Base-by-base conservation (phyloP, 495 filamentous ascomycete genomes). In the Talaromyces trachyspermus region DNA sequence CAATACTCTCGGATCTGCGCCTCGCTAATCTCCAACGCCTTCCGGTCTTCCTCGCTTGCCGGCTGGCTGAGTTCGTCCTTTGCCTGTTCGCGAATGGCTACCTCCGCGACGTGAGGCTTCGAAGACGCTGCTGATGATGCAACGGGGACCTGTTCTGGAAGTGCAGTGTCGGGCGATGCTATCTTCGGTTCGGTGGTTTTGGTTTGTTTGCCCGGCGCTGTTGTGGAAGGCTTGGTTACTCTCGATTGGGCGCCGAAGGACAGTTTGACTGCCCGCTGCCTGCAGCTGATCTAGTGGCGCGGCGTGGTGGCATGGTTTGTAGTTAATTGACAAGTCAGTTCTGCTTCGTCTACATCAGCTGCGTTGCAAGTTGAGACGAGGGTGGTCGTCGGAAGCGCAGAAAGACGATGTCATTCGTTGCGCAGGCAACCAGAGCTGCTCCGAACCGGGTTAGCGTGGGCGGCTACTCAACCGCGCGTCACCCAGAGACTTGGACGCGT, bases 1-100 rank as follows among this genome's bases (percentile, higher is more conserved):
- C 89, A 95, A 61, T 92, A 95, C 54, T 58, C 58, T 51, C 75
- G 72, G 18, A 95, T 75, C 56, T 84, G 76, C 30, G 73, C 69
- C 33, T 84, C 72, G 1, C 75, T 74, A 26, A 94, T 56, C 44
- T 75, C 74, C 24, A 69, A 55, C 3, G 87, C 88, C 51, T 57
- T 63, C 50, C 68, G 54, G 54, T 82, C 76, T 12, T 77, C 72
- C 43, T 70, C 69, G 2, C 64, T 62, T 20, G 69, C 67, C 7
- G 63, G 64, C 53, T 74, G 66, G 24, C 70, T 60, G 42, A 55
- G 54, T 45, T 69, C 68, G 4, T 55, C 46, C 46, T 69, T 56
- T 26, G 64, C 59, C 54, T 74, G 68, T 47, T 67, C 59, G 30
- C 64, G 56, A 7, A 76, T 68, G 11, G 61, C 73, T 23, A 70